Conservation (phyloP, 1,139 yeast species). For the Casaregolazyma lundiana region DNA sequence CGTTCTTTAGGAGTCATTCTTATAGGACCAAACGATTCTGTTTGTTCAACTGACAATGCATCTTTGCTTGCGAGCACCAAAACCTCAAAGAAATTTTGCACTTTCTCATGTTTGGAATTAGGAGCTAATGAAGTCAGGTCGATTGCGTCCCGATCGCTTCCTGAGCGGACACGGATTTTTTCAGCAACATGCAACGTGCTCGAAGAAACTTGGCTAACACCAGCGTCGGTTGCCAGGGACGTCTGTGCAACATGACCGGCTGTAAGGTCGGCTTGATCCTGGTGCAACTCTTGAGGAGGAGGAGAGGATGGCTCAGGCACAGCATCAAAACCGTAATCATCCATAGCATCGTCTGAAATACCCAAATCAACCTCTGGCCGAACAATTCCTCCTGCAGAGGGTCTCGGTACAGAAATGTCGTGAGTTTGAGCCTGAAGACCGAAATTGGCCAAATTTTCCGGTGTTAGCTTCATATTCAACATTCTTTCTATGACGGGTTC, state of each 20-base stretch:
- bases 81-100: slow-evolving; percentile 71
- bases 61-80: slow-evolving; percentile 78
- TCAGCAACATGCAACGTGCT: slow-evolving; percentile 3
- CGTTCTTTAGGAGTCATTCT: slow-evolving; percentile 47
- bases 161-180: background rate
- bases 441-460: background rate
- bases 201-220: background rate
- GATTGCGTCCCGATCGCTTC: background rate
- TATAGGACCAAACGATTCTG: slow-evolving; percentile 57
- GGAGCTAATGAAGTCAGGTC: background rate
- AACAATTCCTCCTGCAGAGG: background rate
- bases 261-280: background rate
- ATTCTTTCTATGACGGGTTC: slow-evolving; percentile 6
- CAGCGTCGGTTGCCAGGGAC: background rate
- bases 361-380: slow-evolving; percentile 4
- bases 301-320: slow-evolving; percentile 4
- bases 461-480: slow-evolving; percentile 6
- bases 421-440: background rate
- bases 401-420: background rate
- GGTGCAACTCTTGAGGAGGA: too few species aligned
- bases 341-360: slow-evolving; percentile 7
- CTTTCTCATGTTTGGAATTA: slow-evolving; percentile 23
- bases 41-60: slow-evolving; percentile 60
- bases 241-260: background rate
- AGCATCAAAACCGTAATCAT: slow-evolving; percentile 4